Evolutionary conservation across 1,139 yeast species (phyloP).

Genomic region (Yamadazyma taylorii): DNA sequence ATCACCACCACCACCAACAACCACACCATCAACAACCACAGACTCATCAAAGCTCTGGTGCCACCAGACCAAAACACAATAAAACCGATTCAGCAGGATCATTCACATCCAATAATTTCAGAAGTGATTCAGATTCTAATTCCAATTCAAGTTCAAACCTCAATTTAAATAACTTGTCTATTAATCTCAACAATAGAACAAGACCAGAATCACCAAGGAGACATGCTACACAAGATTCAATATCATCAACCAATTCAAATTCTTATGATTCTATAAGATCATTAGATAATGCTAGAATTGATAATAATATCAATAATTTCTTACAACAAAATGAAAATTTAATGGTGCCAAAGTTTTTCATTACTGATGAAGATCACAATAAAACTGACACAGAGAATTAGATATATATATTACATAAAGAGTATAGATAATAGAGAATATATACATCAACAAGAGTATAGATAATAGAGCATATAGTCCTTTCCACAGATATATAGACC

Average conservation of each 20-base stretch:
- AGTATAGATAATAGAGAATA: background rate
- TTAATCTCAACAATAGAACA: constrained; percentile 2
- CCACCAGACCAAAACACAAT: background rate
- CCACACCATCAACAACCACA: constrained; percentile 1
- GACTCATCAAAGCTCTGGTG: background rate
- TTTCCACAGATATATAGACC: no score
- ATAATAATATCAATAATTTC: constrained; percentile 12
- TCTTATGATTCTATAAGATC: constrained; percentile 15
- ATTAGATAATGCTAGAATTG: constrained; percentile 11
- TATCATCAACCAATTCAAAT: constrained; percentile 6
- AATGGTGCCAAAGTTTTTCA: constrained; percentile 17
- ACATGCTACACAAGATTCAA: constrained; percentile 3
- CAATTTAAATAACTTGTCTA: constrained; percentile 2
- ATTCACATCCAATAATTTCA: constrained; percentile 1
- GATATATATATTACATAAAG: no score
- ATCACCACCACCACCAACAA: background rate
- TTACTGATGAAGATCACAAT: constrained; percentile 16
- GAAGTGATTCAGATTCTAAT: constrained; percentile 1
- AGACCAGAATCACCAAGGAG: constrained; percentile 1
- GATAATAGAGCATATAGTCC: no score
- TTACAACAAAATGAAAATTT: constrained; percentile 17
- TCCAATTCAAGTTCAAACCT: constrained; percentile 1
- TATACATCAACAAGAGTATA: no score
- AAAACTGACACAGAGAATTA: constrained; percentile 1
- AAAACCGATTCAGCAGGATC: background rate